These are phyloP conservation scores for Rubroshorea leprosula DNA, from an alignment of 345 rosid species.

Conservation along the genomic window DNA sequence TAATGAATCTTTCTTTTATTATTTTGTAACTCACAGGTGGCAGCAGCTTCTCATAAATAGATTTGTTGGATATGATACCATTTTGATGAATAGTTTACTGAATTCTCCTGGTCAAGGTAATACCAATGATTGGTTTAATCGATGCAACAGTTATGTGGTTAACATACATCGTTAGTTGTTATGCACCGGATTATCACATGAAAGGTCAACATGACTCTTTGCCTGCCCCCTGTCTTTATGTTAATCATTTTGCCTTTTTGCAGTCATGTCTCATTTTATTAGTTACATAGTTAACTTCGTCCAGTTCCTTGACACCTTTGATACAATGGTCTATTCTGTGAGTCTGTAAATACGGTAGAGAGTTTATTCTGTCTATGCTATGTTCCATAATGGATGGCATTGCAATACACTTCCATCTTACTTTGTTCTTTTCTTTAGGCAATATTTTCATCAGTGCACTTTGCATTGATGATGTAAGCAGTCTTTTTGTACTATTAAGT, in stretches of 20 bases:
- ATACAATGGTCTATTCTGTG: background rate
- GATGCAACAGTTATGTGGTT: background rate
- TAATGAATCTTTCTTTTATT: no score
- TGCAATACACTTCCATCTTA: background rate
- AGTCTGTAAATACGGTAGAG: background rate
- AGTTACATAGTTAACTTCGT: background rate
- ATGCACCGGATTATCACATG: background rate
- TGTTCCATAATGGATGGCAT: background rate
- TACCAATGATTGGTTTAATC: conserved; percentile 8
- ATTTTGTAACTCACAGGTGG: conserved; percentile 63
- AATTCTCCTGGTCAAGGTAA: conserved; percentile 89
- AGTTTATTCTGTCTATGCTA: background rate
- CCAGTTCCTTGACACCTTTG: background rate
- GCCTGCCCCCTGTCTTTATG: background rate
- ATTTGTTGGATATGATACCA: conserved; percentile 99
- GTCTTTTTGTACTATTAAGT: background rate
- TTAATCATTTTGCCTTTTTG: background rate
- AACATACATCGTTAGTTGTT: background rate
- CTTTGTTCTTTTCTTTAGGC: background rate
- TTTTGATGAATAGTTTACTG: conserved; percentile 91
- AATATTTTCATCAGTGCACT: background rate
- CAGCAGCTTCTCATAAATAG: conserved; percentile 98
- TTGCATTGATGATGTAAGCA: background rate
- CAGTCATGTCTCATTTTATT: background rate
- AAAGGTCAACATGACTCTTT: background rate